phyloP scores from a whole-genome alignment of 306 rosid species.

The Crotalaria pallida region DNA sequence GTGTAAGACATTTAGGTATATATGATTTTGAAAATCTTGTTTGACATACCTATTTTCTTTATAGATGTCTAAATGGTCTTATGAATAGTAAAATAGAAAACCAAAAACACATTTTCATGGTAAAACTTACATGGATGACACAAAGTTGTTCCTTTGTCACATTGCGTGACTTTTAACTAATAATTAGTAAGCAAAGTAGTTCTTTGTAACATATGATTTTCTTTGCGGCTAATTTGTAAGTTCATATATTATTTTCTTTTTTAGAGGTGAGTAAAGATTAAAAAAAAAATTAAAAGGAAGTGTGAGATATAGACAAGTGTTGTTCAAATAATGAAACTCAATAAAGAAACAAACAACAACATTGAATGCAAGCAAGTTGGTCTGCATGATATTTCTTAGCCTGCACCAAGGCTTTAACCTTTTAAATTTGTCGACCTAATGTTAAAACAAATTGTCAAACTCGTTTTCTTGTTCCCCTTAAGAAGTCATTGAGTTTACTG shows the following conservation, averaged over 20 bases:
- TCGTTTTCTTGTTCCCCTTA: neutral
- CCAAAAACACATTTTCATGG: no score
- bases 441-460: neutral
- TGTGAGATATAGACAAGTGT: no score
- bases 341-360: neutral
- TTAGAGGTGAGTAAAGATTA: no score
- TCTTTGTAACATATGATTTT: no score
- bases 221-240: no score
- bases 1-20: neutral
- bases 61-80: neutral
- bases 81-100: neutral
- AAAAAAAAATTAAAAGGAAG: no score
- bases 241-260: no score
- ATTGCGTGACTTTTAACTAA: no score
- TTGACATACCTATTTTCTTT: neutral
- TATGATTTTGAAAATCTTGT: neutral
- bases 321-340: neutral
- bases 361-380: neutral
- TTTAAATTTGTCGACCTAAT: neutral
- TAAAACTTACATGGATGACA: no score
- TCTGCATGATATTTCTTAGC: neutral
- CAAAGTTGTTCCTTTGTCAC: no score
- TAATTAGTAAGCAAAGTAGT: no score
- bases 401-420: neutral
- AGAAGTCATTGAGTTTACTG: neutral